Base-by-base conservation (phyloP, 768 basidiomycete species). In the Collybia mongolica region DNA sequence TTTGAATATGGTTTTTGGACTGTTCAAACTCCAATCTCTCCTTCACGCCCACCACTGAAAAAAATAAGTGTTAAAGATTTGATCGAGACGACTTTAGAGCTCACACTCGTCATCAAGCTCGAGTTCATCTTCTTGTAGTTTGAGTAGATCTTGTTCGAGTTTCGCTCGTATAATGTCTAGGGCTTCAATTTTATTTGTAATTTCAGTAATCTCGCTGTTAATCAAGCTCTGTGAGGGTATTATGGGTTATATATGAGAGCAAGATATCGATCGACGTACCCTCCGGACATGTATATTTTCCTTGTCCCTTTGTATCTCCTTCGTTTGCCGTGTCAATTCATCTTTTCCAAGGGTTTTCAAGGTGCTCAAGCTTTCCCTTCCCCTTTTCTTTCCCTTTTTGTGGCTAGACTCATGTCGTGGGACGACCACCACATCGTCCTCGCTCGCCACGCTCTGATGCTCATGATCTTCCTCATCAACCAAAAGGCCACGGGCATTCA, bases 21-120 rank as follows among this genome's bases (percentile, higher is more conserved):
- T 84, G 77, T 60, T 93, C 90, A 47, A 88, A 83, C 46, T 83
- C 81, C 49, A 93, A 69, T 52, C 90, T 79, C 65, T 98, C 93
- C 61, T 85, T 83, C 17, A 97, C 90, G 32, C 94, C 94, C 68
- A 91, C 84, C 48, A 97, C 93, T 96, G 58, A 20, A 47, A 54
- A n/a, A 36, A 36, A 38, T 49, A 45, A 48, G 52, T 42, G 11
- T 46, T 35, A 20, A 48, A 40, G 37, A 48, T 17, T 39, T 32
- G 22, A 19, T 6, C 35, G 26, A 44, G 54, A 39, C 23, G 4
- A 45, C 40, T 12, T 23, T 7, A 15, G 45, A 9, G 77, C 91
- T 60, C 60, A 95, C 93, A 68, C 71, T 99, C 96, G 53, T 97
- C 96, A 60, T 97, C 93, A n/a, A 99, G 72, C 62, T 98, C 96